Evolutionary conservation across 495 filamentous ascomycete species (phyloP).

Genomic region (Tuber microsphaerosporum): DNA sequence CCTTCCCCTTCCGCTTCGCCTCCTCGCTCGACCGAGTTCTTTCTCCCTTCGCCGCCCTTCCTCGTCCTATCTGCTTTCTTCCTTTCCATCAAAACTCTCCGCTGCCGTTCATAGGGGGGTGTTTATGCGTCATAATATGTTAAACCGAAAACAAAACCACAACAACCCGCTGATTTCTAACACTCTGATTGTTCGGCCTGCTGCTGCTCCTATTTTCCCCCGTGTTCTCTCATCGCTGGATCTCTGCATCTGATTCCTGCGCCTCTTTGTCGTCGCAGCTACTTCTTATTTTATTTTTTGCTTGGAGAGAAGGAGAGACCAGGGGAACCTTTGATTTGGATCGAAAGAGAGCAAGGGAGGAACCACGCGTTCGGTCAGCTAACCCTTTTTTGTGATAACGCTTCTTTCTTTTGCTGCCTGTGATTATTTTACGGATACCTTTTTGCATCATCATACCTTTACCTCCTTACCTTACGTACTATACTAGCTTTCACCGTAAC

Average conservation of each 20-base stretch:
- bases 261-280: not conserved
- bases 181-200: conserved; percentile 24
- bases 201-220: conserved; percentile 18
- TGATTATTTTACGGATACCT: not conserved
- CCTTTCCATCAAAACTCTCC: conserved; percentile 15
- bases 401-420: not conserved
- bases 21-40: conserved; percentile 24
- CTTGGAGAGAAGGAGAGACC: not conserved
- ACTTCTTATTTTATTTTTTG: not conserved
- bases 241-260: conserved; percentile 34
- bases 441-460: conserved; percentile 1
- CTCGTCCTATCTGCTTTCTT: conserved; percentile 9
- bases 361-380: not conserved
- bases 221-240: conserved; percentile 16
- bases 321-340: not conserved
- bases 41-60: conserved; percentile 24
- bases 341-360: not conserved
- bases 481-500: not conserved
- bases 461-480: not conserved
- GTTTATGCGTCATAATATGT: conserved; percentile 40
- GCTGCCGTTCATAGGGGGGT: conserved; percentile 34
- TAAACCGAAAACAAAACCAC: conserved; percentile 34
- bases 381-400: not conserved
- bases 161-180: conserved; percentile 30
- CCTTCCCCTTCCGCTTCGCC: conserved; percentile 26